These are phyloP conservation scores for Xerocomus nothofagi DNA, from an alignment of 1,284 basidiomycete genomes.

Conservation along the genomic window DNA sequence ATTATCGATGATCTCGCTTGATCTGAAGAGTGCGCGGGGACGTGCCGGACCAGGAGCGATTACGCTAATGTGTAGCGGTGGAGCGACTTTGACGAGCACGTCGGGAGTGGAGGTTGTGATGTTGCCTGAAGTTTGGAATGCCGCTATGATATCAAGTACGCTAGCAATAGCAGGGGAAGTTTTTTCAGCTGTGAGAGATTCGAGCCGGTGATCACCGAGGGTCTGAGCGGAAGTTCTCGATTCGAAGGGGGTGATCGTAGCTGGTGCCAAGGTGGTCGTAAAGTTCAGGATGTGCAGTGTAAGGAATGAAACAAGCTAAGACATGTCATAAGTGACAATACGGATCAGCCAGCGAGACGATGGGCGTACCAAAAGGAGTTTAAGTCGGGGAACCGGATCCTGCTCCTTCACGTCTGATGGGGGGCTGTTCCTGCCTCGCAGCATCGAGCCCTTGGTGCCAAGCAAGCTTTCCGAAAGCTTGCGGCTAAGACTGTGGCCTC, in stretches of 20 bases:
- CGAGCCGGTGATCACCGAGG: slow-evolving; percentile 32
- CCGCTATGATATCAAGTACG: slow-evolving; percentile 60
- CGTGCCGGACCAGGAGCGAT: slow-evolving; percentile 36
- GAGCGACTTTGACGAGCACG: slow-evolving; percentile 71
- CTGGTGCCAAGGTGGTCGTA: slow-evolving; percentile 86
- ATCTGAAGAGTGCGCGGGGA: slow-evolving; percentile 28
- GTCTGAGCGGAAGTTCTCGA: slow-evolving; percentile 23
- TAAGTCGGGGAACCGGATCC: slow-evolving; percentile 84
- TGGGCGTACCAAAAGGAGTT: slow-evolving; percentile 76
- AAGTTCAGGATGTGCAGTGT: slow-evolving; percentile 91
- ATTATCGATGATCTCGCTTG: slow-evolving; percentile 60
- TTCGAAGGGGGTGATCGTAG: slow-evolving; percentile 24
- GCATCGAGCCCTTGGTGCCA: slow-evolving; percentile 66
- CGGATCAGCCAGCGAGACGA: background rate
- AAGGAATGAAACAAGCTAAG: slow-evolving; percentile 81
- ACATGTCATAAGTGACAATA: slow-evolving; percentile 11
- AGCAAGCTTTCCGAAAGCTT: slow-evolving; percentile 53
- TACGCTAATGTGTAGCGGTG: slow-evolving; percentile 63
- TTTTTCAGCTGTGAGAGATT: slow-evolving; percentile 59
- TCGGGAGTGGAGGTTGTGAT: slow-evolving; percentile 37
- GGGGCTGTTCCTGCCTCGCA: slow-evolving; percentile 36
- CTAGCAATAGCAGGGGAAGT: slow-evolving; percentile 58
- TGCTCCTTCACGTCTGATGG: slow-evolving; percentile 38
- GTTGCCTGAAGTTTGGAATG: slow-evolving; percentile 29
- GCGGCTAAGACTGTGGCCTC: slow-evolving; percentile 37